Evolutionary conservation across 148 eudicot genomes (phyloP).

Genomic region (Spergularia marina): DNA sequence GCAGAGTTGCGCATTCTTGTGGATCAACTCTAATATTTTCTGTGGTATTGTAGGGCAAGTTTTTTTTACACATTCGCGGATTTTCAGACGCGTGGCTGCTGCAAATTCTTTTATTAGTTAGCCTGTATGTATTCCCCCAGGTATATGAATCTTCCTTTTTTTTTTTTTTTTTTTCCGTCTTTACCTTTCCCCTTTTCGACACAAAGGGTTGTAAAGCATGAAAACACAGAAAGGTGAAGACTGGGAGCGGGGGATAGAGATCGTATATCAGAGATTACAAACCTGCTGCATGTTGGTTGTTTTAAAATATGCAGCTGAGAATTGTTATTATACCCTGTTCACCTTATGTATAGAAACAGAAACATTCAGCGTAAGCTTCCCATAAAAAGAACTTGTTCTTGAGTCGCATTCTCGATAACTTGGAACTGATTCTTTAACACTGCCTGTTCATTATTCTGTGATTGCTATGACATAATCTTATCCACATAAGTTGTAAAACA

Average conservation of each 20-base stretch:
- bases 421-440: not conserved
- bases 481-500: too few relatives aligned
- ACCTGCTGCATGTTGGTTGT: conserved; percentile 22
- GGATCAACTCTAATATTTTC: not conserved
- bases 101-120: conserved; percentile 31
- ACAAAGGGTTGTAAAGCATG: conserved; percentile 38
- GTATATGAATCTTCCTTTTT: conserved; percentile 23
- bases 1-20: not conserved
- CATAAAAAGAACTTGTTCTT: conserved; percentile 13
- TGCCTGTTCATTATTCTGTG: not conserved
- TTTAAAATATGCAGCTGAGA: conserved; percentile 24
- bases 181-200: conserved; percentile 17
- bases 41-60: conserved; percentile 26
- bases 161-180: not conserved
- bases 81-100: conserved; percentile 23
- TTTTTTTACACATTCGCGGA: conserved; percentile 21
- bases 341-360: conserved; percentile 31
- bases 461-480: not conserved
- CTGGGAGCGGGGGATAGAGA: conserved; percentile 1
- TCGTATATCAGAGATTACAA: conserved; percentile 12
- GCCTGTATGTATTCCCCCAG: conserved; percentile 29
- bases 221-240: conserved; percentile 25
- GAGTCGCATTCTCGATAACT: not conserved
- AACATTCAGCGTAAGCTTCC: conserved; percentile 23
- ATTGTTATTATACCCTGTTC: conserved; percentile 28